Evolutionary conservation across 306 rosid genomes (phyloP), one percentile per base, ranked within the genome.

Genomic region (Quercus dentata): DNA sequence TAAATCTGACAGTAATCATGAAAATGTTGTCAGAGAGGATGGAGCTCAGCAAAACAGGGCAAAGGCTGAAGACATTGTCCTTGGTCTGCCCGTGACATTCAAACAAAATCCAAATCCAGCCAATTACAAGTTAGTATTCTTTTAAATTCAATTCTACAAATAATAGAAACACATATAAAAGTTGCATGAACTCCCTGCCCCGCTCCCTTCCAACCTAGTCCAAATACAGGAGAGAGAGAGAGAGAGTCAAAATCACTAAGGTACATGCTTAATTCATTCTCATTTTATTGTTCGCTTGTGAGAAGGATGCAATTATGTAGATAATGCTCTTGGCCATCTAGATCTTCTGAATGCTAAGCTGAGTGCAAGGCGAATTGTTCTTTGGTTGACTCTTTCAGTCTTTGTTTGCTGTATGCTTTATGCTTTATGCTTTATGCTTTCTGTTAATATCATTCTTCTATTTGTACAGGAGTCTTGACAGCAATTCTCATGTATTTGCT

Each of bases 111-210:
- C 58, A 78, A 74, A 81, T 69, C 78, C 73, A 54, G 82, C 74
- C 74, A 52, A 56, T 80, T 86, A 80, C 78, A 81, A 76, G 97
- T 91, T 83, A 79, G 94, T 80, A 4, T 17, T 56, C 41, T 56
- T 67, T 63, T 74, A 25, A 27, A 38, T 38, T 54, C 69, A 68
- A 33, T 68, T 68, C 27, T 68, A 35, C 12, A 41, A 41, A 41
- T 41, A 41, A 8, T 41, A 41, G 46, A 41, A 41, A 41, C 46
- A 41, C 46, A 41, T 38, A 38, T 41, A 41, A 41, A 68, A 68
- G 17, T 68, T 35, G 52, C 28, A 19, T 35, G 52, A 68, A 35
- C 17, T 64, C 20, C 8, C 21, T 6, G 27, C 27, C 72, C 8
- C 31, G 7, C 21, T 10, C 31, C 6, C 31, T n/a, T 20, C 70